Base-by-base conservation (phyloP, 2,329 filamentous ascomycete species). In the Verticillium zaregamsianum region DNA sequence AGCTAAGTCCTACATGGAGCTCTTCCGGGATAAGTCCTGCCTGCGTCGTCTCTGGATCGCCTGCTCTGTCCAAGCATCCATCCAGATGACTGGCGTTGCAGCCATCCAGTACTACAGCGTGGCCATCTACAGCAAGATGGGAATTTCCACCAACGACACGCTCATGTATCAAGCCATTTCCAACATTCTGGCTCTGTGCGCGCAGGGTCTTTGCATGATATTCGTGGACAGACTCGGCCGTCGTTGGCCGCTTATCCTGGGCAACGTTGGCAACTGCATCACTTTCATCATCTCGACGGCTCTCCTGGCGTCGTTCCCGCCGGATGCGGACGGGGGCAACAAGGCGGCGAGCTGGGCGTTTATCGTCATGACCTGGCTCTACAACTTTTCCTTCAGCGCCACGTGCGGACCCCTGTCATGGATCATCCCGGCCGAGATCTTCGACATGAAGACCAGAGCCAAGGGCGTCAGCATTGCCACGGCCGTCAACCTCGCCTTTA, bases 111-210 rank as follows among this genome's bases (percentile, higher is more conserved):
- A 92, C 74, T 92, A 89, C 74, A 88, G 86, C 0, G 83, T 89
- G 20, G 73, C 70, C 3, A 91, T 91, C 66, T 92, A 90, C 73
- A 76, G 74, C 1, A 83, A 90, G 70, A 90, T 91, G 66, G 89
- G 90, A 32, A 92, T 93, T 66, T 72, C 75, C 0, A 82, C 83
- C 25, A 78, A 85, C 59, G 82, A 90, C 32, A 87, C 90, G 0
- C 81, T 93, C 49, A 86, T 88, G 66, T 92, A 92, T 72, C 90
- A 93, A 72, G 89, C 88, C 60, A 92, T 92, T 69, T 90, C 88
- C 64, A 88, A 84, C 2, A 80, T 91, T 63, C 85, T 92, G 58
- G 90, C 89, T 2, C 76, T 93, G 9, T 70, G 91, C 14, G 90
- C 86, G 0, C 87, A 92, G 70, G 85, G 87, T 66, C 74, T 83